Percentiles rank a stretch among this genome's conserved stretches.
phyloP scores from a whole-genome alignment of 1,284 basidiomycete species.

The Ustilago hordei region DNA sequence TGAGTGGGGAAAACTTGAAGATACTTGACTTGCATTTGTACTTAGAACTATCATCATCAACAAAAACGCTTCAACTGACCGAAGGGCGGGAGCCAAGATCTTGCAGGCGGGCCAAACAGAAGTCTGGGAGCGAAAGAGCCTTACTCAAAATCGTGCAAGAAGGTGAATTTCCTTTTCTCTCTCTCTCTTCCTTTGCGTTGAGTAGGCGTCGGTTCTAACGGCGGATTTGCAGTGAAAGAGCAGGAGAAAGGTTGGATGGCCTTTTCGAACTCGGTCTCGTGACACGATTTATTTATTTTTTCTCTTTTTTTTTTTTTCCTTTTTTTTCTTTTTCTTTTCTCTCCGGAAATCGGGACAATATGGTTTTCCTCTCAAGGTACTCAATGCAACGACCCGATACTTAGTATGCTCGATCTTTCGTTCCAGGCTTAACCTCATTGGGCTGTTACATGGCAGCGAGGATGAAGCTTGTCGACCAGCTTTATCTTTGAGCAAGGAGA shows the following conservation, averaged over 20 bases:
- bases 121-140: too few relatives aligned
- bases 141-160: not conserved
- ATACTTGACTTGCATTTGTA: too few relatives aligned
- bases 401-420: too few relatives aligned
- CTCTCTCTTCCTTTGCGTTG: not conserved
- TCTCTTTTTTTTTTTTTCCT: not conserved
- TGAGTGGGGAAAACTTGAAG: too few relatives aligned
- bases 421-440: too few relatives aligned
- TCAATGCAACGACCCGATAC: too few relatives aligned
- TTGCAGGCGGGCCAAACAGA: constrained; percentile 2
- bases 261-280: constrained; percentile 19
- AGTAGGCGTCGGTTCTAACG: constrained; percentile 22
- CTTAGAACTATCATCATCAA: too few relatives aligned
- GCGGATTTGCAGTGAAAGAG: constrained; percentile 14
- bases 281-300: constrained; percentile 13
- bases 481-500: not conserved
- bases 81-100: not conserved
- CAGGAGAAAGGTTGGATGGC: too few relatives aligned
- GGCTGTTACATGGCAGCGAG: not conserved
- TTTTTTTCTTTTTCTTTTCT: not conserved
- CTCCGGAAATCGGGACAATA: constrained; percentile 6
- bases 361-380: too few relatives aligned
- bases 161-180: not conserved
- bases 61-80: too few relatives aligned
- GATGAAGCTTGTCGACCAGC: not conserved